A percentile compares a stretch with the other conserved stretches of the same genome.
Conservation (phyloP, 2,329 filamentous ascomycete genomes). For the Aspergillus caelatus region DNA sequence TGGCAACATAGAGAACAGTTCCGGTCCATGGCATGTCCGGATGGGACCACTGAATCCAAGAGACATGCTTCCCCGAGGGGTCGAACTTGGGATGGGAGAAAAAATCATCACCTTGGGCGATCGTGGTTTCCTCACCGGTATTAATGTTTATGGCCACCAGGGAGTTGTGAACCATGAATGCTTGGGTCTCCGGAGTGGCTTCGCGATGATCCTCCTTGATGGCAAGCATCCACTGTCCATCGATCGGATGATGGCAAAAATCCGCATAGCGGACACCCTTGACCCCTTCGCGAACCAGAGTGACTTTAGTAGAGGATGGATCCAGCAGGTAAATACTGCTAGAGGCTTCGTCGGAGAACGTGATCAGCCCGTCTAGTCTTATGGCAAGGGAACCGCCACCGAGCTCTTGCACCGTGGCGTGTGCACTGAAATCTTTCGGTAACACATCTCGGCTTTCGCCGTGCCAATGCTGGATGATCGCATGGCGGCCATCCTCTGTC, state of each 20-base stretch:
- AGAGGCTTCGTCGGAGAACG: constrained; percentile 51
- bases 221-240: constrained; percentile 50
- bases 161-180: constrained; percentile 30
- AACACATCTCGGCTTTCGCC: constrained; percentile 45
- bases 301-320: constrained; percentile 39
- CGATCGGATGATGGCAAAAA: constrained; percentile 46
- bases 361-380: constrained; percentile 41
- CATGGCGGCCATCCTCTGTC: constrained; percentile 44
- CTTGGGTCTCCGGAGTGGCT: constrained; percentile 20
- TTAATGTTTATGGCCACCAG: constrained; percentile 34
- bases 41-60: constrained; percentile 60
- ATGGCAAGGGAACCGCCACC: constrained; percentile 53
- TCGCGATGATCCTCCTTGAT: constrained; percentile 56
- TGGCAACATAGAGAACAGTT: constrained; percentile 48
- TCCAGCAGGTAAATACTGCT: constrained; percentile 49
- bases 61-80: constrained; percentile 48
- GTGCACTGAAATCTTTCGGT: constrained; percentile 47
- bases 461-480: constrained; percentile 48
- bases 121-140: constrained; percentile 36
- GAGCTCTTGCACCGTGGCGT: constrained; percentile 56
- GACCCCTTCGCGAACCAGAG: constrained; percentile 32
- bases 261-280: constrained; percentile 44
- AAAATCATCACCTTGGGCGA: constrained; percentile 55
- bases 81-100: constrained; percentile 56
- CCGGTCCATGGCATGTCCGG: constrained; percentile 57